Percentiles rank a stretch among this genome's conserved stretches.
Evolutionary conservation across 2,329 filamentous ascomycete species (phyloP).

Genomic region (Cladosporium halotolerans): DNA sequence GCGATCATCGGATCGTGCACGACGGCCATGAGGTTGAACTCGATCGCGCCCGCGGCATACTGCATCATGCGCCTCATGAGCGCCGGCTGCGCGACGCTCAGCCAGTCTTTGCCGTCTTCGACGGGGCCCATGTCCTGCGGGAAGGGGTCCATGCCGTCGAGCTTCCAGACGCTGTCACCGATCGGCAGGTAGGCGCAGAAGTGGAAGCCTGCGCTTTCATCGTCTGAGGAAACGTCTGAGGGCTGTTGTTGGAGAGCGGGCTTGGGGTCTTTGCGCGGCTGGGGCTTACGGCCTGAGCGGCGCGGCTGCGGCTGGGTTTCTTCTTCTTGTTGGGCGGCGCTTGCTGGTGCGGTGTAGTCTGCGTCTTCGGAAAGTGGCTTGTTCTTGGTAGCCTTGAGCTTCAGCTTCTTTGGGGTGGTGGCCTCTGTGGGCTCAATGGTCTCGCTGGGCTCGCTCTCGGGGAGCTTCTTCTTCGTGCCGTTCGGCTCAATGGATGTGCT

Average conservation of each 20-base stretch:
- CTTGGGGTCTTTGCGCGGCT: constrained; percentile 37
- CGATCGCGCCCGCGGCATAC: constrained; percentile 58
- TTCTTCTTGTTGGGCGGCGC: background rate
- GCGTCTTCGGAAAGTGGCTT: background rate
- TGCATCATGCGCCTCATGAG: constrained; percentile 63
- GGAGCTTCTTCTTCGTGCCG: background rate
- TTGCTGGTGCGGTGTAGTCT: background rate
- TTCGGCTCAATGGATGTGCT: background rate
- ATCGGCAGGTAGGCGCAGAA: constrained; percentile 84
- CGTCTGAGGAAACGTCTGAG: constrained; percentile 31
- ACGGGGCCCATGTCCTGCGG: constrained; percentile 57
- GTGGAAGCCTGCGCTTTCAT: constrained; percentile 61
- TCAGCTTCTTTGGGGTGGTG: constrained; percentile 18
- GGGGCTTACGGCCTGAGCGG: constrained; percentile 14
- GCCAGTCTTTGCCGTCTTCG: constrained; percentile 54
- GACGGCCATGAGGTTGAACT: constrained; percentile 74
- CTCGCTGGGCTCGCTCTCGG: background rate
- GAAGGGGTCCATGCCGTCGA: constrained; percentile 73
- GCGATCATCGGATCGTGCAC: constrained; percentile 57
- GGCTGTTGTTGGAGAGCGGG: constrained; percentile 38
- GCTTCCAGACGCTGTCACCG: constrained; percentile 71
- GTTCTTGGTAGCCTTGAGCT: constrained; percentile 2
- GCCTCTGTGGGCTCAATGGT: background rate
- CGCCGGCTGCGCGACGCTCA: constrained; percentile 55
- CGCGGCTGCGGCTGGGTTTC: background rate